Conservation (phyloP, 202 grass and related monocot genomes). For the Saccharum hybrid region DNA sequence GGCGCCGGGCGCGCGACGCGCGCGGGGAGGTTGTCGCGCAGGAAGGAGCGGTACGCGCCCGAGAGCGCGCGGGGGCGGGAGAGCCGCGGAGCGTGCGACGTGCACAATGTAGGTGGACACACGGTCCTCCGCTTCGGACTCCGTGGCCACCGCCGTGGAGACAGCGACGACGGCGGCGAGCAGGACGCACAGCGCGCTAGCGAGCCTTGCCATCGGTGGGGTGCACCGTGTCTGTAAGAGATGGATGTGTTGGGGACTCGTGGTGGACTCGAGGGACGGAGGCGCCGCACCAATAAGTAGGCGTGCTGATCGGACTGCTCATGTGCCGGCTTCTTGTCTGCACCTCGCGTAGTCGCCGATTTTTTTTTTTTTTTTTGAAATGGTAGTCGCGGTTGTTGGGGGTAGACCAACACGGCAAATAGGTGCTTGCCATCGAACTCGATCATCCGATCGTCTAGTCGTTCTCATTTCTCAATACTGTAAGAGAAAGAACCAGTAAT, state of each 20-base stretch:
- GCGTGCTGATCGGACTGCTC: background rate
- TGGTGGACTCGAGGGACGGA: background rate
- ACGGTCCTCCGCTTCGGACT: background rate
- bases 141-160: no score
- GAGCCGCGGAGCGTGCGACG: background rate
- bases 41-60: constrained; percentile 28
- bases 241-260: background rate
- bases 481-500: no score
- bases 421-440: no score
- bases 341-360: no score
- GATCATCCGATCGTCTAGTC: no score
- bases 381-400: no score
- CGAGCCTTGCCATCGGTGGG: constrained; percentile 5
- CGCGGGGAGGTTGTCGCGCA: constrained; percentile 34
- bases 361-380: no score
- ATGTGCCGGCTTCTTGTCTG: no score
- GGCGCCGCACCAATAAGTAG: background rate
- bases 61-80: background rate
- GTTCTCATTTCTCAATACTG: no score
- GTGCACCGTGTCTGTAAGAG: background rate
- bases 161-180: background rate
- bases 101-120: constrained; percentile 22
- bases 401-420: no score
- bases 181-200: background rate
- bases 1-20: constrained; percentile 15